Evolutionary conservation across 805 yeast genomes (phyloP).

Genomic region (Zygosaccharomyces gambellarensis): DNA sequence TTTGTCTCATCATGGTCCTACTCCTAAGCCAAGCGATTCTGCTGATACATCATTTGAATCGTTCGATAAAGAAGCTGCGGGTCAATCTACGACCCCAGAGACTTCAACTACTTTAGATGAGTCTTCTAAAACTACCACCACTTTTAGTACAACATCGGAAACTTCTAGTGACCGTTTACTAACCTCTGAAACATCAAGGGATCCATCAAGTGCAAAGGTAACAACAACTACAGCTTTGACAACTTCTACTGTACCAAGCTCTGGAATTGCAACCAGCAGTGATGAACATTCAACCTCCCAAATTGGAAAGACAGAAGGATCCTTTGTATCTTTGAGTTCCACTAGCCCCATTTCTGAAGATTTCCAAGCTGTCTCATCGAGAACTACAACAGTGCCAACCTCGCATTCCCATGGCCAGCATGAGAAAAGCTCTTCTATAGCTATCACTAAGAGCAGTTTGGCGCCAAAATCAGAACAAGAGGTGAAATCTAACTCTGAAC

Average conservation of each 20-base stretch:
- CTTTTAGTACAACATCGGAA: neutral
- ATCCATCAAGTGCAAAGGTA: neutral
- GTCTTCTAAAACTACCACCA: neutral
- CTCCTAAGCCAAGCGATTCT: slow-evolving; percentile 1
- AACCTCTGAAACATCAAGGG: neutral
- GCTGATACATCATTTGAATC: neutral
- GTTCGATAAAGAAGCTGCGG: neutral
- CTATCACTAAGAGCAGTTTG: neutral
- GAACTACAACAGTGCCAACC: neutral
- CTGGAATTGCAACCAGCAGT: neutral
- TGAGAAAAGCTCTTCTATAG: neutral
- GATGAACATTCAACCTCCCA: neutral
- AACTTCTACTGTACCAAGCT: neutral
- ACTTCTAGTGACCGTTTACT: neutral
- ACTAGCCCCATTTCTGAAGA: neutral
- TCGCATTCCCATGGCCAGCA: neutral
- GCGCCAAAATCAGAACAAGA: neutral
- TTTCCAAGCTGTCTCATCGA: neutral
- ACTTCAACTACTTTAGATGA: neutral
- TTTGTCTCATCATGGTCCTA: slow-evolving; percentile 2
- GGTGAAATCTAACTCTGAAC: neutral
- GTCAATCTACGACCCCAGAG: neutral
- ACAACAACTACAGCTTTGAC: neutral
- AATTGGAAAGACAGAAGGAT: neutral
- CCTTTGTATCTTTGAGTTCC: neutral